phyloP scores from a whole-genome alignment of 139 green algal species.

The Pleodorina starrii region DNA sequence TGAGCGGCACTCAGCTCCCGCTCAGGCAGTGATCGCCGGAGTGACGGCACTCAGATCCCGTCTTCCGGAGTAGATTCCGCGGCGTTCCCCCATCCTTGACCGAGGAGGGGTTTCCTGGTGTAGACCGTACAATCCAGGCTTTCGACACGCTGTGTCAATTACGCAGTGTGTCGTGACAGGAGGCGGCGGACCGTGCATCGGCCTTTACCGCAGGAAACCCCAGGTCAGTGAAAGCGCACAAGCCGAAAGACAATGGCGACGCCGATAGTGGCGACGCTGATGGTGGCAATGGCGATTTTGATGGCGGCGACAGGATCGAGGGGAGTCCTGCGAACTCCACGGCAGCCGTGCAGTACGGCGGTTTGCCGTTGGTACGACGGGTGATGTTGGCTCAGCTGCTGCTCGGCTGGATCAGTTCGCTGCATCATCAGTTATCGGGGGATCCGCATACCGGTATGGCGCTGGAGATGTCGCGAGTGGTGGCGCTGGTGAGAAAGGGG shows the following conservation, averaged over 20 bases:
- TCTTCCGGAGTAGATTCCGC: too few relatives aligned
- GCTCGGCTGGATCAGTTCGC: not conserved
- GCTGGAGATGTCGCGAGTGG: not conserved
- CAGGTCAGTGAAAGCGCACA: too few relatives aligned
- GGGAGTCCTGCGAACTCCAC: not conserved
- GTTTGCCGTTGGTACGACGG: slow-evolving; percentile 12
- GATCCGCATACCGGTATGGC: not conserved
- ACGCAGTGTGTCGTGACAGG: too few relatives aligned
- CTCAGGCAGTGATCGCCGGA: too few relatives aligned
- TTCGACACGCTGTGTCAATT: too few relatives aligned
- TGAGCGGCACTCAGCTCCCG: too few relatives aligned
- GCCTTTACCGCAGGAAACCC: too few relatives aligned
- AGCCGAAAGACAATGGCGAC: not conserved
- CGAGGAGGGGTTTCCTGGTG: too few relatives aligned
- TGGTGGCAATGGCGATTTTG: not conserved
- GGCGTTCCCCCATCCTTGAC: too few relatives aligned
- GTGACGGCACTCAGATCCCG: too few relatives aligned
- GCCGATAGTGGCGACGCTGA: not conserved
- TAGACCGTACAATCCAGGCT: too few relatives aligned
- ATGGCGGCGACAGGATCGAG: not conserved
- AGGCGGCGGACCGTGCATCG: too few relatives aligned
- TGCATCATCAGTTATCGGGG: not conserved
- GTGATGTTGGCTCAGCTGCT: slow-evolving; percentile 13
- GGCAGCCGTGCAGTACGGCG: not conserved
- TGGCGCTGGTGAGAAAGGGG: not conserved